Evolutionary conservation across 2,329 filamentous ascomycete species (phyloP).

Genomic region (Alternaria consortialis): DNA sequence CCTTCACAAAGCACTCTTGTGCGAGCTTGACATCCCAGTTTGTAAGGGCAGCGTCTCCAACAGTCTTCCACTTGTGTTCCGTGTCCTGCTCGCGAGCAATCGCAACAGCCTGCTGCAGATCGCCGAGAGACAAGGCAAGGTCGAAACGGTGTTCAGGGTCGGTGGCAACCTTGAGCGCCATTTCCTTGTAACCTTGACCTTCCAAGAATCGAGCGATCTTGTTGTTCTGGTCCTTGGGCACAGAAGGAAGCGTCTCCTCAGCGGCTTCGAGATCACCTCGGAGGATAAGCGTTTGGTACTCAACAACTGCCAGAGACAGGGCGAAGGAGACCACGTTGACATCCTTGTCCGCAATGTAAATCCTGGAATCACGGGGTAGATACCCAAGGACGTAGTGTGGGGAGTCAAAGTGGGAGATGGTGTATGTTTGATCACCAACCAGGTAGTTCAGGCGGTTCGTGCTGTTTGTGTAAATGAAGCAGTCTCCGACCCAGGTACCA

Average conservation of each 20-base stretch:
- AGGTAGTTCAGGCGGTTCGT: conserved; percentile 98
- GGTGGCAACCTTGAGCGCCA: conserved; percentile 92
- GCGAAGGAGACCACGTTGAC: conserved; percentile 89
- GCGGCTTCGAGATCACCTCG: conserved; percentile 93
- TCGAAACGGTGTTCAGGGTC: conserved; percentile 98
- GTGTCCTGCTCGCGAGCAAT: conserved; percentile 84
- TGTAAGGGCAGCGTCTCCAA: conserved; percentile 87
- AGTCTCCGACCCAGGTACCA: conserved; percentile 97
- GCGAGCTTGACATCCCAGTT: conserved; percentile 89
- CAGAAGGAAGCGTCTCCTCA: conserved; percentile 80
- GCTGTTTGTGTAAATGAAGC: conserved; percentile 98
- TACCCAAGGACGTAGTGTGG: conserved; percentile 96
- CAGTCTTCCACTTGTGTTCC: conserved; percentile 98
- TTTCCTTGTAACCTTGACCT: conserved; percentile 95
- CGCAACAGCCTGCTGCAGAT: conserved; percentile 84
- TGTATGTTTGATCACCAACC: conserved; percentile 97
- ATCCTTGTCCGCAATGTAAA: conserved; percentile 96
- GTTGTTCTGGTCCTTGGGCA: conserved; percentile 93
- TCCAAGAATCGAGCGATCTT: conserved; percentile 98
- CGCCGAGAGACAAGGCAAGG: conserved; percentile 81
- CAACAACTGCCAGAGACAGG: conserved; percentile 89
- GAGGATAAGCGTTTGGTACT: conserved; percentile 96
- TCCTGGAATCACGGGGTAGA: conserved; percentile 90
- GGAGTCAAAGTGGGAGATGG: conserved; percentile 95
- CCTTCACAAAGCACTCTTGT: conserved; percentile 90